Evolutionary conservation across 441 rosid genomes (phyloP).

Genomic region (Brassica balearica): DNA sequence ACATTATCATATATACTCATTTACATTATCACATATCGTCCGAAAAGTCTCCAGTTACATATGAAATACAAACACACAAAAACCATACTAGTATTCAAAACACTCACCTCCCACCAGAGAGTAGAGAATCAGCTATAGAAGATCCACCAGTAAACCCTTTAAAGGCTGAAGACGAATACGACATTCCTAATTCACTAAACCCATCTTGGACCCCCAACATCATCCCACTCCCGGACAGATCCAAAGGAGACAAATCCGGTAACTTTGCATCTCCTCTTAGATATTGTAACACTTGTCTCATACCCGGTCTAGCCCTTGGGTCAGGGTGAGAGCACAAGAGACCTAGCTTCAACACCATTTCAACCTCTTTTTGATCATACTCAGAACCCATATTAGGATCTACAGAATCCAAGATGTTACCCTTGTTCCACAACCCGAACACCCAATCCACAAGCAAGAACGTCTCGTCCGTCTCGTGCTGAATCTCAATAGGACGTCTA

Average conservation of each 20-base stretch:
- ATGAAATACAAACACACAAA: conserved; percentile 32
- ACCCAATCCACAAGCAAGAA: conserved; percentile 78
- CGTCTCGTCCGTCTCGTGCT: conserved; percentile 49
- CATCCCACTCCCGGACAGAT: conserved; percentile 40
- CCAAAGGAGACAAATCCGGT: conserved; percentile 52
- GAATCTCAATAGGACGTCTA: conserved; percentile 73
- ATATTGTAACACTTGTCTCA: conserved; percentile 68
- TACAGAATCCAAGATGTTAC: conserved; percentile 52
- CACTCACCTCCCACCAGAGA: conserved; percentile 43
- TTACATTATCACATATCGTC: conserved; percentile 3
- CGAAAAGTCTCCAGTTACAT: background rate
- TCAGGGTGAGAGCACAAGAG: conserved; percentile 69
- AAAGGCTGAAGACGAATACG: conserved; percentile 40
- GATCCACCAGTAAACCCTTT: conserved; percentile 45
- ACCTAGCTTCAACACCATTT: conserved; percentile 67
- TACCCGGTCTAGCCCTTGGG: conserved; percentile 63
- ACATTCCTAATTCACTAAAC: conserved; percentile 50
- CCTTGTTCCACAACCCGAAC: conserved; percentile 53
- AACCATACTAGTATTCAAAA: conserved; percentile 1
- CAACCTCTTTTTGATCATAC: conserved; percentile 51
- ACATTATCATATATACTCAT: background rate
- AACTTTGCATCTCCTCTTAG: conserved; percentile 64
- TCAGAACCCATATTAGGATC: conserved; percentile 57
- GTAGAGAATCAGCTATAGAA: conserved; percentile 43
- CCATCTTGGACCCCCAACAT: conserved; percentile 46